Base-by-base conservation (phyloP, 306 rosid species). In the Alnus glutinosa region DNA sequence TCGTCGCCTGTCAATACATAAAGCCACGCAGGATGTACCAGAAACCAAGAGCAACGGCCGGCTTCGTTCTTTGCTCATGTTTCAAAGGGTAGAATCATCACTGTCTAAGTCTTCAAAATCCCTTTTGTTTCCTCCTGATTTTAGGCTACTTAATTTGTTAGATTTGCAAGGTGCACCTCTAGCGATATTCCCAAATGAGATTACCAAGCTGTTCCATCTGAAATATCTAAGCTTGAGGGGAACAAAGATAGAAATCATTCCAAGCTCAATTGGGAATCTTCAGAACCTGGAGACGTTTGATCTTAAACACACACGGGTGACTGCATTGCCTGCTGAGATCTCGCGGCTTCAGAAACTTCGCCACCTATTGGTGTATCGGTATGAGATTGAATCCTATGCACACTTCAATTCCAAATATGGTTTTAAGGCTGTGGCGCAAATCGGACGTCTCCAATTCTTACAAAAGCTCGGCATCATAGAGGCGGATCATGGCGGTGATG, bases 381-480 rank as follows among this genome's bases (percentile, higher is more conserved):
- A 42, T 10, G 77, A 84, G 15, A 10, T 46, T 8, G 61, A 55
- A 44, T 61, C 70, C 15, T 62, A 49, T 15, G 61, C 70, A 16
- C 74, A 77, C 16, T 54, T 78, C 9, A 59, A 72, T 39, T 66
- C 75, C 78, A 80, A 59, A 68, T 6, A 23, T 14, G 88, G 86
- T 57, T 84, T 82, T 10, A 82, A 77, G 55, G 72, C 79, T 12
- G 62, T 75, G 58, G 34, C 75, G 13, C 73, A 82, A 34, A 73
- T 87, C 9, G 82, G 85, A 39, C 13, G 46, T 32, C 78, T 87
- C 32, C 63, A 12, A 18, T 82, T 54, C 4, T 77, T 87, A 51
- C 88, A 82, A 67, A 87, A 84, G 86, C 85, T 84, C 11, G 72
- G 81, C 72, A 46, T 57, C 32, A 44, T 84, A 34, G 88, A 82